Evolutionary conservation across 176 grass and related monocot species (phyloP), one percentile per base, ranked within the genome.

Genomic region (Phyllostachys edulis): DNA sequence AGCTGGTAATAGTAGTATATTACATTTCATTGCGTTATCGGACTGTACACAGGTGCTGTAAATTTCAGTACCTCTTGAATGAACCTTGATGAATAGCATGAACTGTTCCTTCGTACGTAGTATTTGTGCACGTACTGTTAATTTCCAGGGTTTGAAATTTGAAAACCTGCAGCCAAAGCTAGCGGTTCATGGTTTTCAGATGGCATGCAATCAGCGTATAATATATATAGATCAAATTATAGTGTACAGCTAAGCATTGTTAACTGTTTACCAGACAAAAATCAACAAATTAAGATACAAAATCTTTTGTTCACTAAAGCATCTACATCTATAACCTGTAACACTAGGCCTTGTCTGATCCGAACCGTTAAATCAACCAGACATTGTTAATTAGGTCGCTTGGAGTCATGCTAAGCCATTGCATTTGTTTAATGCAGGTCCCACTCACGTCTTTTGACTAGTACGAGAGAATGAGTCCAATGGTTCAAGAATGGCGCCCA

Each of bases 311-410:
- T 80, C 76, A 86, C 16, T 12, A 72, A 78, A 73, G 77, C 45
- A 80, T 86, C 57, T 45, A 86, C 56, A 80, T 80, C 16, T 32
- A 4, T 34, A 69, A 66, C 68, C 77, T 86, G 57, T 11, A 32
- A 39, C 84, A 80, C 59, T 36, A 69, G 12, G 59, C 17, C 46
- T 12, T 74, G 85, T 74, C 56, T 73, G 77, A 36, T 74, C 32
- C 67, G 65, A 42, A 66, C 69, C 68, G 56, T 65, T 72, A 52
- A 73, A 34, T 1, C 2, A 2, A 4, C 23, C 9, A 8, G 9
- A 34, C 34, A 55, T 55, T 80, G 36, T 80, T 80, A 54, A 64
- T 69, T 9, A 34, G 12, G 16, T n/a, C 21, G 24, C 13, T 4
- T 57, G 34, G 36, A 6, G 32, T 26, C 64, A 62, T 63, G 21